Evolutionary conservation across 2,329 filamentous ascomycete genomes (phyloP), one percentile per base, ranked within the genome.

Genomic region (Neodidymelliopsis sp.): DNA sequence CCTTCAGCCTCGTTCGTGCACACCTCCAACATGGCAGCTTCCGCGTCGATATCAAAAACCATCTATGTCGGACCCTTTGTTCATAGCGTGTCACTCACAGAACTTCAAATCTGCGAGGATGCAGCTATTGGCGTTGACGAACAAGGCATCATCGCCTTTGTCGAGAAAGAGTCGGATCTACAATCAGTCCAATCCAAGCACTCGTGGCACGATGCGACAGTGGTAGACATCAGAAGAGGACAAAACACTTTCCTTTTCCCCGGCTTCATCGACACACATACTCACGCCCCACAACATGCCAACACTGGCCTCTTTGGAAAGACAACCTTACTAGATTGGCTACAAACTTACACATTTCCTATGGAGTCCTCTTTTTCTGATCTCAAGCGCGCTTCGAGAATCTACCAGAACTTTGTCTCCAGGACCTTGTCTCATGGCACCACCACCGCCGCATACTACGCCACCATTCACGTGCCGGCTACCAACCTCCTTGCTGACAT

Each of bases 241-340:
- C 7, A 27, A 4, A 80, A 81, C 9, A 82, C 88, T 44, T 93
- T 93, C 75, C 91, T 90, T 77, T 93, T 94, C 62, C 90, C 90
- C 0, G 90, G 90, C 5, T 91, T 93, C 66, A 85, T 94, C 52
- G 93, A 99, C 73, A 96, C 94, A 1, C 94, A 99, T 71, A 89
- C 96, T 49, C 94, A 99, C 71, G 94, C 94, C 7, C 84, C 92
- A 0, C 94, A 99, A 76, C 97, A 96, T 65, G 91, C 93, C 49
- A 99, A 99, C 67, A 84, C 85, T 1, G 94, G 94, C 50, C 87
- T 99, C 56, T 97, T 97, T 69, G 94, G 94, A 65, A 94, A 92
- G 59, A 88, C 90, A 0, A 97, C 93, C 0, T 85, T 99, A 23
- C 83, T 99, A 11, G 88, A 94, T 74, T 99, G 94, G 94, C 80